Base-by-base conservation (phyloP, 345 rosid genomes). In the Eutrema japonicum region DNA sequence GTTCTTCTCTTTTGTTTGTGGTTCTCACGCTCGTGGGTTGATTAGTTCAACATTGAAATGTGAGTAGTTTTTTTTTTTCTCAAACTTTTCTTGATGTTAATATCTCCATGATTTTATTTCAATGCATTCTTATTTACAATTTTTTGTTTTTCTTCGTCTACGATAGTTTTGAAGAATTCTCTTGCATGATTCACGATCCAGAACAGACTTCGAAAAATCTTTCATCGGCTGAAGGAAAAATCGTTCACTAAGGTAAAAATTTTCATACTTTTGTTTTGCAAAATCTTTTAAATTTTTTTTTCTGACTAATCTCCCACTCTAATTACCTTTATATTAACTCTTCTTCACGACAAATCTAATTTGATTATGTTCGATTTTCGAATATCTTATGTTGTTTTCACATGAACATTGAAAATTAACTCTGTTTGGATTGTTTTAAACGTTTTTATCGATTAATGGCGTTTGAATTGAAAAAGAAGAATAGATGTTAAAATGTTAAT, bases 1-100 rank as follows among this genome's bases (percentile, higher is more conserved):
- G 49, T 9, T 29, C 65, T 37, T 64, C 60, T 66, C 71, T 73
- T 45, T 64, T n/a, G 58, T 56, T 73, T 73, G 65, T 73, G 77
- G 65, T 38, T 65, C 57, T 73, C 71, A 65, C 77, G 77, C 14
- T 73, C 41, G 54, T 45, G 14, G 2, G 30, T 61, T 64, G 27
- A 64, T 54, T 64, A 9, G 53, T 43, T 45, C 77, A 64, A 43
- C 70, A 73, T 54, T 72, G 64, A 35, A 63, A 18, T 64, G 63
- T 33, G 47, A 72, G 70, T 53, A 63, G 37, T 48, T 37, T 27
- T 36, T 16, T 30, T 36, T 57, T 57, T 32, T 32, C 26, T 32
- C 35, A 32, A 32, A 32, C 35, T 3, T 32, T 32, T 32, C 35
- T 32, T 32, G 35, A 32, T 32, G 5, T 32, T 32, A 3, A 0